Base-by-base conservation (phyloP, 345 rosid species). In the Toxicodendron radicans region DNA sequence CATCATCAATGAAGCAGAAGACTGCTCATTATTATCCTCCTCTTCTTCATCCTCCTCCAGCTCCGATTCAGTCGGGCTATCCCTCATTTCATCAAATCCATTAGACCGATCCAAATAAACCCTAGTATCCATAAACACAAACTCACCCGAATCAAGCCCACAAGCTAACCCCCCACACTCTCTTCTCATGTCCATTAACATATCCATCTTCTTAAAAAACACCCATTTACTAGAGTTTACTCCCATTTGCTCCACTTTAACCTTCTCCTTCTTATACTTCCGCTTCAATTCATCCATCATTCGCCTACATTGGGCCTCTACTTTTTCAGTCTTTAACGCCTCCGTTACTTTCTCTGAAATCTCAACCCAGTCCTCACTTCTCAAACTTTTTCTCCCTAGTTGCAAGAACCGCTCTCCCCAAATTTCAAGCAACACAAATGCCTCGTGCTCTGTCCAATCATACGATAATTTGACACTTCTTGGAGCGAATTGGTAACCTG, bases 121-220 rank as follows among this genome's bases (percentile, higher is more conserved):
- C 20, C 56, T 41, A 17, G 86, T 82, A 43, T 87, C 85, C 70
- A 83, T 83, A 62, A 87, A 87, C 38, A 86, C 86, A 75, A 46
- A 87, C 77, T 87, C 89, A 46, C 89, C 91, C 0, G 91, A 85
- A 83, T 87, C 91, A 23, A 87, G 71, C 41, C 91, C 91, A 64
- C 91, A 87, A 21, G 86, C 82, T 76, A 87, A 75, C 20, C 79
- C 69, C 20, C 78, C 53, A 43, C 66, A 49, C 14, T 62, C 75
- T 72, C 21, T 62, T 51, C 59, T 17, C 71, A 53, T 41, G 30
- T 46, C 83, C 87, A 87, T 80, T 61, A 87, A 59, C 91, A 85
- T 80, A 75, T 85, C 86, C 86, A 87, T 85, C 73, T 82, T 87
- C 72, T 78, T 87, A 48, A 81, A 87, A 69, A 53, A 80, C 32